Conservation (phyloP, 441 rosid genomes). For the Croton laevigatus region DNA sequence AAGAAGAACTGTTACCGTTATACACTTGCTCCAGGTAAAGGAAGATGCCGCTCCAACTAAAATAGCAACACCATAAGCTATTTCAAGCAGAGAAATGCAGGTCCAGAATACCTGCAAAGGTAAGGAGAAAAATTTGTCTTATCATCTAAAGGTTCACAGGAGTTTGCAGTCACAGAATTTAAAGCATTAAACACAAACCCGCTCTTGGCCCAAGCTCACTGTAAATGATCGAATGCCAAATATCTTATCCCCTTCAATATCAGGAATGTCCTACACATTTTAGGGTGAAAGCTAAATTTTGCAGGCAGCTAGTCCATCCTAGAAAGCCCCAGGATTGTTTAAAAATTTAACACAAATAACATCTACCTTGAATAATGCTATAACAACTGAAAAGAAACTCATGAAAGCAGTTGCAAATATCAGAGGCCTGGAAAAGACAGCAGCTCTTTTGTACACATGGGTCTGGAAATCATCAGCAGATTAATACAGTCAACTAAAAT, state of each 20-base stretch:
- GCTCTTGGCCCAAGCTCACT: constrained; percentile 77
- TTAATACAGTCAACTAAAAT: constrained; percentile 8
- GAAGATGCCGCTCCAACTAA: constrained; percentile 76
- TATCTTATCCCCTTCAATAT: constrained; percentile 87
- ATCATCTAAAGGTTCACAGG: not conserved
- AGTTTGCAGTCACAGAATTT: not conserved
- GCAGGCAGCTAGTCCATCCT: not conserved
- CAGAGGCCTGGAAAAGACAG: constrained; percentile 61
- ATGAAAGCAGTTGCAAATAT: constrained; percentile 92
- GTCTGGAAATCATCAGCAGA: constrained; percentile 45
- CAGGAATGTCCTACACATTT: constrained; percentile 79
- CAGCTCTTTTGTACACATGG: constrained; percentile 70
- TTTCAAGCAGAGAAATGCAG: constrained; percentile 79
- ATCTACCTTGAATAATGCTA: constrained; percentile 88
- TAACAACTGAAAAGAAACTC: constrained; percentile 97
- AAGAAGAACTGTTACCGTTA: constrained; percentile 55
- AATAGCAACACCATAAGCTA: constrained; percentile 77
- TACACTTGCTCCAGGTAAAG: constrained; percentile 70
- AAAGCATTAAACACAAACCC: constrained; percentile 38
- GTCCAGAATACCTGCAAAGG: constrained; percentile 80
- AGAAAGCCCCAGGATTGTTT: not conserved
- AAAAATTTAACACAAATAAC: not conserved
- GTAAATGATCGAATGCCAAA: constrained; percentile 83
- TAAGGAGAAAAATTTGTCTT: not conserved
- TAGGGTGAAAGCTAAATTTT: constrained; percentile 4